These are phyloP conservation scores for Centrapalus pauciflorus DNA, from an alignment of 129 eudicot genomes.

Conservation along the genomic window DNA sequence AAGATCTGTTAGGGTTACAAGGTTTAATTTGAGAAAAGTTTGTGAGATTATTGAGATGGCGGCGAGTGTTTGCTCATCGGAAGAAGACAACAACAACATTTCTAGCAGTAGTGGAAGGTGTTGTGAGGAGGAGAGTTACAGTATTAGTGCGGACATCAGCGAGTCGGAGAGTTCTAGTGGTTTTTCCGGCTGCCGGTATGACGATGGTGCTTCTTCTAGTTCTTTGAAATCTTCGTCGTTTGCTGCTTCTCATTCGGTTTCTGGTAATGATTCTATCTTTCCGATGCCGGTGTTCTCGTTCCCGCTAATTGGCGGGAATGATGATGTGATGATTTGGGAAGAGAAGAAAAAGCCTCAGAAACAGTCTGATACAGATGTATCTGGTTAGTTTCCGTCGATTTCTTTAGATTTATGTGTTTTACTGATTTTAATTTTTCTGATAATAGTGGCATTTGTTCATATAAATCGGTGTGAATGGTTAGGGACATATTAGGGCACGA, in stretches of 20 bases:
- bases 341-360: slow-evolving; percentile 34
- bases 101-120: slow-evolving; percentile 46
- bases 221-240: slow-evolving; percentile 57
- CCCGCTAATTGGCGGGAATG: slow-evolving; percentile 57
- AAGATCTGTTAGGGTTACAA: slow-evolving; percentile 1
- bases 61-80: slow-evolving; percentile 64
- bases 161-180: slow-evolving; percentile 81
- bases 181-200: slow-evolving; percentile 38
- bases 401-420: background rate
- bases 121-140: slow-evolving; percentile 56
- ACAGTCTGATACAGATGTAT: slow-evolving; percentile 32
- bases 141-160: slow-evolving; percentile 84
- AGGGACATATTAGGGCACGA: slow-evolving; percentile 9
- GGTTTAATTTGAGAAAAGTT: slow-evolving; percentile 1
- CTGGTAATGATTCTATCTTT: slow-evolving; percentile 20
- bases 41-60: slow-evolving; percentile 11
- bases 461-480: background rate
- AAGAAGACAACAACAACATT: slow-evolving; percentile 28
- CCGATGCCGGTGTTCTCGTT: slow-evolving; percentile 43
- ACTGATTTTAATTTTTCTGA: background rate
- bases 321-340: slow-evolving; percentile 48
- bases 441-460: background rate
- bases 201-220: slow-evolving; percentile 42
- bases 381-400: slow-evolving; percentile 40
- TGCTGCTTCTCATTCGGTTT: slow-evolving; percentile 21